A percentile compares a stretch with the other conserved stretches of the same genome.
Evolutionary conservation across 768 basidiomycete genomes (phyloP).

Genomic region (Pleurotus giganteus): DNA sequence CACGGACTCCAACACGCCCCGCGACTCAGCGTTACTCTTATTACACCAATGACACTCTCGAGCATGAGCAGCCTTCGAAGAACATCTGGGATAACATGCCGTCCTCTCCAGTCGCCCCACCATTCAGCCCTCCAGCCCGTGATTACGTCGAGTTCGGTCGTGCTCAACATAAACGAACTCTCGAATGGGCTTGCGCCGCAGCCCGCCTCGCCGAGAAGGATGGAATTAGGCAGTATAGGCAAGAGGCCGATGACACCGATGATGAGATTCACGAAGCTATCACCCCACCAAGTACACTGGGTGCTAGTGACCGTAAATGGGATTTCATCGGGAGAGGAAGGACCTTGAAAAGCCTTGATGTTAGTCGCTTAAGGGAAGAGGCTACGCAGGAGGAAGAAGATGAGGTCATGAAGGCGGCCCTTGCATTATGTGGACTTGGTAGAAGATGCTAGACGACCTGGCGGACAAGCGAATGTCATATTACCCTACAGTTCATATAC

Average conservation of each 20-base stretch:
- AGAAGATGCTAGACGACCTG: constrained; percentile 16
- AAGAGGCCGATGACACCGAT: constrained; percentile 42
- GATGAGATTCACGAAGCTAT: constrained; percentile 64
- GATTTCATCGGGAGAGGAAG: constrained; percentile 7
- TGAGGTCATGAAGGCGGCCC: constrained; percentile 69
- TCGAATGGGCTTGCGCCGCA: constrained; percentile 77
- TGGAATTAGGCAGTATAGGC: constrained; percentile 14
- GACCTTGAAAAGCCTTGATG: background rate
- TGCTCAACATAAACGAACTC: constrained; percentile 47
- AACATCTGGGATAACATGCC: constrained; percentile 57
- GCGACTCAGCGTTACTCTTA: constrained; percentile 8
- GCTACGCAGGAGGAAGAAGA: constrained; percentile 31
- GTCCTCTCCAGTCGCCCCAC: constrained; percentile 57
- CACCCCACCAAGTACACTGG: constrained; percentile 57
- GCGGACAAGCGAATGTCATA: background rate
- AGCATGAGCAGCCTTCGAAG: background rate
- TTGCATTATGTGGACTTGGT: constrained; percentile 61
- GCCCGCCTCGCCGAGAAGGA: constrained; percentile 49
- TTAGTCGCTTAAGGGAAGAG: background rate
- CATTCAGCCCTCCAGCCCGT: constrained; percentile 48
- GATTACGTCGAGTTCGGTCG: constrained; percentile 48
- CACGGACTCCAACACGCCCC: constrained; percentile 39
- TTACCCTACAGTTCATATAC: background rate
- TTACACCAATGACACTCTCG: constrained; percentile 15
- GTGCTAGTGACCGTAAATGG: constrained; percentile 40